Evolutionary conservation across 2,329 filamentous ascomycete genomes (phyloP).

Genomic region (Xylariaceae sp.): DNA sequence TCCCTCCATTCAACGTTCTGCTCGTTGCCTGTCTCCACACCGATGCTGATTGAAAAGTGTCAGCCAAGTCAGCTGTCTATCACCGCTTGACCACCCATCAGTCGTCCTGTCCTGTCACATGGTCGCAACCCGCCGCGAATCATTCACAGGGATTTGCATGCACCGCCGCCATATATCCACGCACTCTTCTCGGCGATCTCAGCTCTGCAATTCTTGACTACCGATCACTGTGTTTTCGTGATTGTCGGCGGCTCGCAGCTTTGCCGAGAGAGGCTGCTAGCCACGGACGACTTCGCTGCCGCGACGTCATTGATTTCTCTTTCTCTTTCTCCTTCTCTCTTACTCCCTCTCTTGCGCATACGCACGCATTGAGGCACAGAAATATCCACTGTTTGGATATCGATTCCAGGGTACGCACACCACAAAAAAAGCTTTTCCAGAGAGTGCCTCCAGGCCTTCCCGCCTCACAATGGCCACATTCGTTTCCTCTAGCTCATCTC

Average conservation of each 20-base stretch:
- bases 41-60: conserved; percentile 9
- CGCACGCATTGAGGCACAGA: conserved; percentile 7
- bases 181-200: neutral
- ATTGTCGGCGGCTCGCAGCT: conserved; percentile 28
- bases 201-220: conserved; percentile 5
- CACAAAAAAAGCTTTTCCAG: conserved; percentile 5
- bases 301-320: conserved; percentile 12
- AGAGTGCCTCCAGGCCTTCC: conserved; percentile 28
- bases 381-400: conserved; percentile 16
- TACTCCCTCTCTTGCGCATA: conserved; percentile 9
- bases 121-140: conserved; percentile 9
- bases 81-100: conserved; percentile 4
- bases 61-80: conserved; percentile 1
- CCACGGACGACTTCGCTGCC: conserved; percentile 18
- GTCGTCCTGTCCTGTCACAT: neutral
- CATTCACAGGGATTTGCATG: conserved; percentile 1
- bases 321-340: neutral
- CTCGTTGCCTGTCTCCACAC: conserved; percentile 2
- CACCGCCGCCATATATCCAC: conserved; percentile 12
- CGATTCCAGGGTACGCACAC: conserved; percentile 30
- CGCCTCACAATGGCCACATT: conserved; percentile 45
- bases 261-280: conserved; percentile 32
- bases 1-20: neutral
- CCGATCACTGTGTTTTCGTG: conserved; percentile 4
- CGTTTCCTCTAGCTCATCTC: conserved; percentile 53